phyloP scores from a whole-genome alignment of 2,329 filamentous ascomycete species.

The Lecanosticta acicola region DNA sequence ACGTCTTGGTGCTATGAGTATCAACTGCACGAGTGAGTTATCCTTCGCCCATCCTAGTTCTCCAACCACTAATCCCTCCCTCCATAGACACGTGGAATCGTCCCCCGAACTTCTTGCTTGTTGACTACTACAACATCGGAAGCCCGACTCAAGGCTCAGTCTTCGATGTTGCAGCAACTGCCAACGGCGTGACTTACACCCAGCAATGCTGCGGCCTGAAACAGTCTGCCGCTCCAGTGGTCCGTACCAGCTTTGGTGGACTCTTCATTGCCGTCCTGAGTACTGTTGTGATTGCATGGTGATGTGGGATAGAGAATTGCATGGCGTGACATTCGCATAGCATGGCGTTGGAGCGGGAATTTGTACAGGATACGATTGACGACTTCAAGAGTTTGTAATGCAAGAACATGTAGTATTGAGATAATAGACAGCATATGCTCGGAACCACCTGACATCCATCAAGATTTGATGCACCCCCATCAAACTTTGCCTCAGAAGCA shows the following conservation, averaged over 20 bases:
- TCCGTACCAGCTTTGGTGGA: constrained; percentile 8
- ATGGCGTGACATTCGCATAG: constrained; percentile 9
- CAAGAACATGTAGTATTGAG: not conserved
- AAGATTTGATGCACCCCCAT: too few relatives aligned
- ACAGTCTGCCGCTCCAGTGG: constrained; percentile 4
- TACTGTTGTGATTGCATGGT: constrained; percentile 7
- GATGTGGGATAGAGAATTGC: constrained; percentile 1
- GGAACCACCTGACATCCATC: too few relatives aligned
- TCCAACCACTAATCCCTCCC: not conserved
- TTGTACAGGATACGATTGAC: not conserved
- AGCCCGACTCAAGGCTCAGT: constrained; percentile 61
- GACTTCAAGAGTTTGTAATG: too few relatives aligned
- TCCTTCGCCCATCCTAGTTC: too few relatives aligned
- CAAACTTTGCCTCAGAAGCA: too few relatives aligned
- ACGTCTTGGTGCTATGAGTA: constrained; percentile 58
- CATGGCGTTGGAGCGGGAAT: constrained; percentile 3
- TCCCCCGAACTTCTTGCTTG: constrained; percentile 71
- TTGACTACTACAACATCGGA: constrained; percentile 78
- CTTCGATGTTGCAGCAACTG: constrained; percentile 64
- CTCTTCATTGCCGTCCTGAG: constrained; percentile 10
- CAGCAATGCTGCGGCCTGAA: constrained; percentile 51
- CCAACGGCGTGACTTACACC: constrained; percentile 68
- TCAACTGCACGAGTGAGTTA: constrained; percentile 54
- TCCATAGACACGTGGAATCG: constrained; percentile 54
- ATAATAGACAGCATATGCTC: too few relatives aligned